phyloP scores from a whole-genome alignment of 1,284 basidiomycete species.

The Cutaneotrichosporon sp. region DNA sequence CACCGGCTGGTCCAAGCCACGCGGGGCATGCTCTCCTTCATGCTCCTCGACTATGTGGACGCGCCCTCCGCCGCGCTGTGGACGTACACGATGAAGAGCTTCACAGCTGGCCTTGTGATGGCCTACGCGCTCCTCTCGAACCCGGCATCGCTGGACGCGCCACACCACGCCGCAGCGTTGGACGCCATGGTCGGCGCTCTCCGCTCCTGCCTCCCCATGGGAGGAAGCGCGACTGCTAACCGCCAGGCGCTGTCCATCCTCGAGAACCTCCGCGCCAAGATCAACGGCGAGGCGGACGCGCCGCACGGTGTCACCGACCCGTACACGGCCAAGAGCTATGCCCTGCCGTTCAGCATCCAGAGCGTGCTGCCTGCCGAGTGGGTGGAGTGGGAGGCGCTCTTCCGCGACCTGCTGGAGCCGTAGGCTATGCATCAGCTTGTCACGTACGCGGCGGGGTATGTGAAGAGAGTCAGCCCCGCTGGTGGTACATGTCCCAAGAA shows the following conservation, averaged over 20 bases:
- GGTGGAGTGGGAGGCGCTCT: conserved; percentile 15
- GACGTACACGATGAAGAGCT: conserved; percentile 11
- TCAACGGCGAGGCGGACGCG: background rate
- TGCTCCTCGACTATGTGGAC: conserved; percentile 12
- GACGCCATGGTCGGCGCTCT: conserved; percentile 11
- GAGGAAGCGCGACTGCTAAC: background rate
- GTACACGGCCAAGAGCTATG: background rate
- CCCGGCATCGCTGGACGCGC: background rate
- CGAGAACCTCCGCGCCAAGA: conserved; percentile 4
- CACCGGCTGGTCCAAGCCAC: background rate
- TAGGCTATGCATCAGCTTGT: background rate
- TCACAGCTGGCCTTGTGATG: conserved; percentile 10
- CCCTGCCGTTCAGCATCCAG: background rate
- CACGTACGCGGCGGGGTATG: too few species aligned
- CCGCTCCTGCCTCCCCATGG: background rate
- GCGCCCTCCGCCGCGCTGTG: conserved; percentile 7
- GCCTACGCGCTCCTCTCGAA: conserved; percentile 11
- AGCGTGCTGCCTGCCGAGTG: background rate
- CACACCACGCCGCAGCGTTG: background rate
- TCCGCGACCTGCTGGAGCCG: conserved; percentile 7
- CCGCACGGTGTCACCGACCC: background rate
- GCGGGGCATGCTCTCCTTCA: background rate
- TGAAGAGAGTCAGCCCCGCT: too few species aligned
- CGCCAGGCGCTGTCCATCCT: conserved; percentile 5
- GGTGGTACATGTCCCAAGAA: background rate